Evolutionary conservation across 2,329 filamentous ascomycete genomes (phyloP).

Genomic region (Fusarium setosum): DNA sequence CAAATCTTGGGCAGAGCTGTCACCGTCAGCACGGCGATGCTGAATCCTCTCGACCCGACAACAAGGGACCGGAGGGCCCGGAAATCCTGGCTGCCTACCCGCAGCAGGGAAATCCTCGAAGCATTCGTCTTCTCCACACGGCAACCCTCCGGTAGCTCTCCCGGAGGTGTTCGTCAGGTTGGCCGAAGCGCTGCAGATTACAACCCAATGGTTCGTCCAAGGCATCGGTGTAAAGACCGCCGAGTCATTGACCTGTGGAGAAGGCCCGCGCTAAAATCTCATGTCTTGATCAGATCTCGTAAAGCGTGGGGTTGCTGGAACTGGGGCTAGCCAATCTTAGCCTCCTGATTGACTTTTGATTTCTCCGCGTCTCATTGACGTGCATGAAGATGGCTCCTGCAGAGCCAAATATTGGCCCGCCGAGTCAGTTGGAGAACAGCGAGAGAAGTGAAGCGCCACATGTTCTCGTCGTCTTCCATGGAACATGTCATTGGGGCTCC

Average conservation of each 20-base stretch:
- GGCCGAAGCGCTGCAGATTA: not conserved
- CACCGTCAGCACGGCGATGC: too few relatives aligned
- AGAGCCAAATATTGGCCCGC: not conserved
- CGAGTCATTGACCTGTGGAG: constrained; percentile 2
- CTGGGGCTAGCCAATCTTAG: not conserved
- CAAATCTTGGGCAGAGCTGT: too few relatives aligned
- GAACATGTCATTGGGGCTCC: not conserved
- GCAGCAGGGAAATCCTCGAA: not conserved
- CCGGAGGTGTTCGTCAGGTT: not conserved
- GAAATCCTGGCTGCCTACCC: not conserved
- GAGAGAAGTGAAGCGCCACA: not conserved
- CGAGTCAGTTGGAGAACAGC: not conserved
- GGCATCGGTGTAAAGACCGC: not conserved
- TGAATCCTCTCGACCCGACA: too few relatives aligned
- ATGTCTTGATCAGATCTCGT: constrained; percentile 1
- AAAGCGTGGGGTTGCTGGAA: not conserved
- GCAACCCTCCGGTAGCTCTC: not conserved
- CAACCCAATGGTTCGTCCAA: not conserved
- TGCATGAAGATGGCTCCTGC: not conserved
- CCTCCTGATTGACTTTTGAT: not conserved
- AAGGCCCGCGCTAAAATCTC: not conserved
- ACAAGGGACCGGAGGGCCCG: not conserved
- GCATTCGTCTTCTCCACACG: not conserved
- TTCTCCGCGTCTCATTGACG: not conserved
- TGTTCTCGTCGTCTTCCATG: not conserved